Evolutionary conservation across 208 protist species (phyloP).

Genomic region (Porcisia hertigi): DNA sequence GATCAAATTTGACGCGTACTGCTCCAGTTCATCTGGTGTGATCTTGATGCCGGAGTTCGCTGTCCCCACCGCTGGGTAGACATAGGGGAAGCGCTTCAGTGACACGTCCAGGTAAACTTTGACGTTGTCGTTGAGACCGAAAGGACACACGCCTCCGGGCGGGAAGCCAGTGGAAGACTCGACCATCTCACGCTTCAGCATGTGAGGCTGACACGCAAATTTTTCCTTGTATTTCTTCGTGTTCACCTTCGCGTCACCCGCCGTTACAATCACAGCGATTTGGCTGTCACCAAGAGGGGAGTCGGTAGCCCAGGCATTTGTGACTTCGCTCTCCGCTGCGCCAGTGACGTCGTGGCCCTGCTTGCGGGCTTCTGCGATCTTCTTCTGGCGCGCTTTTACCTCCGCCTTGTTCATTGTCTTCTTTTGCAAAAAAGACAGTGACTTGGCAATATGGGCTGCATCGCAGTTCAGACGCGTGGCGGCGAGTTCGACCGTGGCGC

Average conservation of each 20-base stretch:
- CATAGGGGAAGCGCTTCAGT: conserved; percentile 50
- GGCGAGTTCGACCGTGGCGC: conserved; percentile 55
- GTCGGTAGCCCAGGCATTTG: background rate
- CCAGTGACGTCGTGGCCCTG: conserved; percentile 6
- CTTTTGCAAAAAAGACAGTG: conserved; percentile 40
- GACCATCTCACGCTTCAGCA: conserved; percentile 63
- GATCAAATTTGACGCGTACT: conserved; percentile 53
- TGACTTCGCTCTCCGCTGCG: conserved; percentile 16
- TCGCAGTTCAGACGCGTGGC: conserved; percentile 47
- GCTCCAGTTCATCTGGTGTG: conserved; percentile 56
- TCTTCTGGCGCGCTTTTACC: conserved; percentile 31
- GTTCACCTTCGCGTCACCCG: conserved; percentile 55
- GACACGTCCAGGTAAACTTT: conserved; percentile 71
- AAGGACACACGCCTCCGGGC: conserved; percentile 63
- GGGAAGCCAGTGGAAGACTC: conserved; percentile 50
- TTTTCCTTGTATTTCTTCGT: conserved; percentile 51
- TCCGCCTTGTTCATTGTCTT: conserved; percentile 33
- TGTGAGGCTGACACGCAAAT: conserved; percentile 42
- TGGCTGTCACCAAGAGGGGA: conserved; percentile 6
- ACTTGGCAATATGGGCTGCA: conserved; percentile 65
- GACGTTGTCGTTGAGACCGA: conserved; percentile 52
- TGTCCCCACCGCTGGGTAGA: conserved; percentile 59
- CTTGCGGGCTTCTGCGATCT: conserved; percentile 11
- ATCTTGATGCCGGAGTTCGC: conserved; percentile 44
- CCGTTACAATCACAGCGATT: conserved; percentile 48